A percentile compares a stretch with the other conserved stretches of the same genome.
Conservation (phyloP, 176 grass and related monocot genomes). For the bread wheat (Triticum aestivum) region IWGSC_CS_RefSeq_v2.1 NC_057795.1:517003421-517003920, state of each 20-base stretch:
- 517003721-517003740: background rate
- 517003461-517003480: background rate
- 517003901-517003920: slow-evolving; percentile 23
- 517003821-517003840: slow-evolving; percentile 22
- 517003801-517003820: slow-evolving; percentile 30
- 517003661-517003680: slow-evolving; percentile 23
- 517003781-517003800: background rate
- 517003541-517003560: slow-evolving; percentile 33
- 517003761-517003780: background rate
- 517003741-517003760: background rate
- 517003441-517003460: background rate
- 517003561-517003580: slow-evolving; percentile 39
- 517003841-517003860: background rate
- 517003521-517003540: slow-evolving; percentile 38
- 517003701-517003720: slow-evolving; percentile 6
- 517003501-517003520: slow-evolving; percentile 43
- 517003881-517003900: background rate
- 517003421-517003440: background rate
- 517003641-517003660: slow-evolving; percentile 48
- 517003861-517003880: slow-evolving; percentile 60
- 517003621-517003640: slow-evolving; percentile 43
- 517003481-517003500: slow-evolving; percentile 54
- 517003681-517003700: slow-evolving; percentile 13
- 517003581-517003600: slow-evolving; percentile 37
- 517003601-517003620: slow-evolving; percentile 46